A percentile compares a stretch with the other conserved stretches of the same genome.
Evolutionary conservation across 2,329 filamentous ascomycete genomes (phyloP).

Genomic region (Sarocladium strictum): DNA sequence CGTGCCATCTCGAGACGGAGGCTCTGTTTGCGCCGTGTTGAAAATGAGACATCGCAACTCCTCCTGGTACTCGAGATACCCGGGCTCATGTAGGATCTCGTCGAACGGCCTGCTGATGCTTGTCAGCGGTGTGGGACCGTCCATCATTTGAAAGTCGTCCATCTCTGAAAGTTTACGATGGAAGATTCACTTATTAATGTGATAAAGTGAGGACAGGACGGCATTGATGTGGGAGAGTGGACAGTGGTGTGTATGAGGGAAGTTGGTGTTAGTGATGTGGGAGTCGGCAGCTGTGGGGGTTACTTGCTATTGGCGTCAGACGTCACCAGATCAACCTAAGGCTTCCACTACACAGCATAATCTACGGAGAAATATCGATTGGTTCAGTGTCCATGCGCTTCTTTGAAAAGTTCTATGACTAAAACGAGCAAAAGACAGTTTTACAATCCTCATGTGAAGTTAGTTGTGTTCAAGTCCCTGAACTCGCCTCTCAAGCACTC

Average conservation of each 20-base stretch:
- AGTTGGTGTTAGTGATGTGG: no score
- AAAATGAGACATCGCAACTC: conserved; percentile 41
- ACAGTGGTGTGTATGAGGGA: background rate
- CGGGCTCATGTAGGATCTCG: conserved; percentile 31
- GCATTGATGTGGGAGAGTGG: no score
- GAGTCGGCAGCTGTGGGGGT: no score
- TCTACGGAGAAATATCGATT: no score
- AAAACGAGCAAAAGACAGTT: no score
- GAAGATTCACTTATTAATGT: no score
- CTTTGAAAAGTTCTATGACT: no score
- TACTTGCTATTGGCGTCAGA: no score
- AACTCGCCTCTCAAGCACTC: conserved; percentile 19
- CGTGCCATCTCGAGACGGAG: conserved; percentile 33
- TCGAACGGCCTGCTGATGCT: conserved; percentile 26
- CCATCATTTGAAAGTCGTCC: background rate
- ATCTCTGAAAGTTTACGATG: background rate
- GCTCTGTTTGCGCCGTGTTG: conserved; percentile 36
- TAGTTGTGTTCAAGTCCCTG: conserved; percentile 16
- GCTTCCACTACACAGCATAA: no score
- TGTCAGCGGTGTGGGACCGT: conserved; percentile 18
- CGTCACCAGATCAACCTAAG: no score
- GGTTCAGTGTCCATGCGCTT: no score
- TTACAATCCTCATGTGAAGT: conserved; percentile 11
- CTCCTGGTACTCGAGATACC: conserved; percentile 39
- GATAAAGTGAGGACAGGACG: no score